Evolutionary conservation across 805 yeast genomes (phyloP).

Genomic region (Starmerella ratchasimensis): DNA sequence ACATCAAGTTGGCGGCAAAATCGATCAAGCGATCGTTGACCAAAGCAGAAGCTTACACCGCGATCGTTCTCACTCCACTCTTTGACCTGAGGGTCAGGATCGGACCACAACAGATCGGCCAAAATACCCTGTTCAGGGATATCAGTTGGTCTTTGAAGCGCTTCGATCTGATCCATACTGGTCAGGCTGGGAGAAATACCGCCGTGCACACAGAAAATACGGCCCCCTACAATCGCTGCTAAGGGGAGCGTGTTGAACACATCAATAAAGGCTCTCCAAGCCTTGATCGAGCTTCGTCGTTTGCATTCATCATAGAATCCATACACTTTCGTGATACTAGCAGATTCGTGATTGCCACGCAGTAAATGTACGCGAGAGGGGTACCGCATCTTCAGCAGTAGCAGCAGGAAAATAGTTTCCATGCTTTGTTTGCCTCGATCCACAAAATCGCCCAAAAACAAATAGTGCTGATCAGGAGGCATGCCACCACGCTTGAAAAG

Average conservation of each 20-base stretch:
- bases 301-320: constrained; percentile 98
- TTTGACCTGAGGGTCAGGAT: constrained; percentile 65
- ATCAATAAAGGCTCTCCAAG: constrained; percentile 87
- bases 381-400: constrained; percentile 87
- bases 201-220: constrained; percentile 84
- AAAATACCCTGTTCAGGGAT: constrained; percentile 69
- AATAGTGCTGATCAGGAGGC: constrained; percentile 85
- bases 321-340: constrained; percentile 89
- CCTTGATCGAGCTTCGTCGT: constrained; percentile 74
- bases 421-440: constrained; percentile 94
- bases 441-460: constrained; percentile 91
- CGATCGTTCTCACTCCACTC: constrained; percentile 84
- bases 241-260: constrained; percentile 90
- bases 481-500: constrained; percentile 91
- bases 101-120: constrained; percentile 71
- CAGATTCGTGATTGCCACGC: constrained; percentile 97
- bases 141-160: constrained; percentile 67
- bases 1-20: constrained; percentile 58
- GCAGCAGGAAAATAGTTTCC: constrained; percentile 74
- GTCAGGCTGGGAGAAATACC: constrained; percentile 65
- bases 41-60: constrained; percentile 69
- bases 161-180: constrained; percentile 56
- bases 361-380: constrained; percentile 87
- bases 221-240: constrained; percentile 88
- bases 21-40: constrained; percentile 62